These are phyloP conservation scores for Vaccinium vitisidaea DNA, from an alignment of 148 eudicot genomes.

Conservation along the genomic window DNA sequence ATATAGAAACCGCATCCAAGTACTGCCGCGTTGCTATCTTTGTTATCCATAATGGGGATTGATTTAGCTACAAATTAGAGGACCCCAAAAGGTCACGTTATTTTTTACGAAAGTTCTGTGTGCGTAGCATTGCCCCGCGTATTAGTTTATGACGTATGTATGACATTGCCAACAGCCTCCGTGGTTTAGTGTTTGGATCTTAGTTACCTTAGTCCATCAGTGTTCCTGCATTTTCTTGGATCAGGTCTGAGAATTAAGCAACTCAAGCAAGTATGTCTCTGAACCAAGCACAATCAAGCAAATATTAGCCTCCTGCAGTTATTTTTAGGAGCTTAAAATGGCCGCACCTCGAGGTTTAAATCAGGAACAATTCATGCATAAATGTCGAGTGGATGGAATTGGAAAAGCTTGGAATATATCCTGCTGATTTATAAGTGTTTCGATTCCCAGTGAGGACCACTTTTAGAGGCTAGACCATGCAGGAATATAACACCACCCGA, in stretches of 20 bases:
- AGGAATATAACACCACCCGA: not conserved
- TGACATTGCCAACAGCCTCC: not conserved
- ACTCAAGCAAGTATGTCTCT: not conserved
- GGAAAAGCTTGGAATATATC: conserved; percentile 12
- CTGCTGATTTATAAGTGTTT: not conserved
- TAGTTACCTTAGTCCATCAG: not conserved
- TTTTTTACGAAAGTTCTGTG: not conserved
- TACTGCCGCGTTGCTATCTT: no score
- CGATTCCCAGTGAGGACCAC: not conserved
- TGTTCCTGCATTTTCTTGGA: not conserved
- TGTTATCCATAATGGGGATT: no score
- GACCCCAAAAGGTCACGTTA: not conserved
- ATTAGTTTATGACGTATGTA: not conserved
- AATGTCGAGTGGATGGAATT: not conserved
- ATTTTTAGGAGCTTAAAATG: no score
- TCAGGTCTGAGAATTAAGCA: not conserved
- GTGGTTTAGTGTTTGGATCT: not conserved
- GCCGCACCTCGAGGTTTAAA: no score
- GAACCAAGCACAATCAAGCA: not conserved
- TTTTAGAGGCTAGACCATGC: not conserved
- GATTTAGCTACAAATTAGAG: no score
- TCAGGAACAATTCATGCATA: not conserved
- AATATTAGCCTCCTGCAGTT: no score
- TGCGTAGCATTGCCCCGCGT: not conserved
- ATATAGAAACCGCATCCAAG: no score